Evolutionary conservation across 495 filamentous ascomycete genomes (phyloP).

Genomic region (Trichocladium uniseriatum): DNA sequence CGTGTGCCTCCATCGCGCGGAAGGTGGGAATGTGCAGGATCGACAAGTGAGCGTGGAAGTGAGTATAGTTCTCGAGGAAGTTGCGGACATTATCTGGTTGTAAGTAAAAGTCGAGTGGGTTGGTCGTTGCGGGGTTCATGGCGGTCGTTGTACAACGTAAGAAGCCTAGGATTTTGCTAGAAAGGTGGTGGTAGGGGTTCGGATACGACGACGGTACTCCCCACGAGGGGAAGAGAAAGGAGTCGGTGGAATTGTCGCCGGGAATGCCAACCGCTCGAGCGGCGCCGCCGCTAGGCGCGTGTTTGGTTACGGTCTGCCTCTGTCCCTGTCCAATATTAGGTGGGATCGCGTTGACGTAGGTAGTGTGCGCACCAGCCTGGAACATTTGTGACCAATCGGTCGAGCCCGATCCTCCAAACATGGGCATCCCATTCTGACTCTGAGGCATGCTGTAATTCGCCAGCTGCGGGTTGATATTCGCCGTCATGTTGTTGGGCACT

Average conservation of each 20-base stretch:
- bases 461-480: constrained; percentile 49
- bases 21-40: constrained; percentile 61
- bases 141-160: constrained; percentile 43
- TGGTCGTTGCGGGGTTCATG: constrained; percentile 26
- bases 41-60: constrained; percentile 60
- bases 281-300: constrained; percentile 34
- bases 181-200: constrained; percentile 43
- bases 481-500: constrained; percentile 42
- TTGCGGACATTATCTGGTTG: constrained; percentile 51
- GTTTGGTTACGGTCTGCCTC: constrained; percentile 46
- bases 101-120: constrained; percentile 41
- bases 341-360: constrained; percentile 52
- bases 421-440: constrained; percentile 43
- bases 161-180: constrained; percentile 42
- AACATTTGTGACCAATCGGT: constrained; percentile 64
- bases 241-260: constrained; percentile 33
- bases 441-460: constrained; percentile 46
- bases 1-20: constrained; percentile 47
- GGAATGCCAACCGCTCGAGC: constrained; percentile 33
- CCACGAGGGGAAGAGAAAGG: constrained; percentile 34
- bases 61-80: constrained; percentile 51
- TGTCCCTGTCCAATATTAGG: constrained; percentile 41
- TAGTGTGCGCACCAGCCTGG: constrained; percentile 55
- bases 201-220: constrained; percentile 30
- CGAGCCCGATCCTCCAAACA: constrained; percentile 40